phyloP scores from a whole-genome alignment of 116 monocot species.

The Papilionanthe hybrid region DNA sequence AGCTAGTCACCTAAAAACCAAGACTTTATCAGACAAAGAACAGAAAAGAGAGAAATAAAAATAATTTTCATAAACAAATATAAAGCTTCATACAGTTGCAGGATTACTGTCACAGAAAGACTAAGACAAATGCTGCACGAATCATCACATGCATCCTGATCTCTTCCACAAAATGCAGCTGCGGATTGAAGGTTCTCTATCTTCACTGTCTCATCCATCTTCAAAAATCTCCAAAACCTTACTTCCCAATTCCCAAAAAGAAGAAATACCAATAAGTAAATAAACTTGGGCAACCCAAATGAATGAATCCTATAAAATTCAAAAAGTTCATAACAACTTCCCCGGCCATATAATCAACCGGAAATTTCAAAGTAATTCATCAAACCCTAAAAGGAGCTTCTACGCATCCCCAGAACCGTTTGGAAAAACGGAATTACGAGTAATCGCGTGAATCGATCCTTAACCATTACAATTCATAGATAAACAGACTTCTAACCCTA shows the following conservation, averaged over 20 bases:
- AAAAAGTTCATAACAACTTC: neutral
- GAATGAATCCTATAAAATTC: neutral
- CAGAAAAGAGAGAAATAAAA: neutral
- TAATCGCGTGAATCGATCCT: neutral
- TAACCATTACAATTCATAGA: neutral
- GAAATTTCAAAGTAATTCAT: neutral
- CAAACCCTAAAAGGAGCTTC: neutral
- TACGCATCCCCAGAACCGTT: neutral
- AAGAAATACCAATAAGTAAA: neutral
- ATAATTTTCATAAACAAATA: neutral
- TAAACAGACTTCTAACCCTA: neutral
- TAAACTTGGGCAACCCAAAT: neutral
- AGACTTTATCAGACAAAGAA: neutral
- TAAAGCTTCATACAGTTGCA: constrained; percentile 38
- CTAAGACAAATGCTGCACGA: constrained; percentile 71
- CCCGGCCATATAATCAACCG: neutral
- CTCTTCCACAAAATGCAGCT: constrained; percentile 69
- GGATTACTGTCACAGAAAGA: constrained; percentile 59
- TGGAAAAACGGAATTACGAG: neutral
- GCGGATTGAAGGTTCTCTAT: constrained; percentile 52
- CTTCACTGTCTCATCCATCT: constrained; percentile 39
- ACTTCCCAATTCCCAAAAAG: neutral
- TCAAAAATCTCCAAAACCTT: constrained; percentile 5
- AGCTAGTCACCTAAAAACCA: constrained; percentile 47
- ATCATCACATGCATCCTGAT: constrained; percentile 70